Evolutionary conservation across 257 asterid genomes (phyloP).

Genomic region (Nicotiana tabacum): DNA sequence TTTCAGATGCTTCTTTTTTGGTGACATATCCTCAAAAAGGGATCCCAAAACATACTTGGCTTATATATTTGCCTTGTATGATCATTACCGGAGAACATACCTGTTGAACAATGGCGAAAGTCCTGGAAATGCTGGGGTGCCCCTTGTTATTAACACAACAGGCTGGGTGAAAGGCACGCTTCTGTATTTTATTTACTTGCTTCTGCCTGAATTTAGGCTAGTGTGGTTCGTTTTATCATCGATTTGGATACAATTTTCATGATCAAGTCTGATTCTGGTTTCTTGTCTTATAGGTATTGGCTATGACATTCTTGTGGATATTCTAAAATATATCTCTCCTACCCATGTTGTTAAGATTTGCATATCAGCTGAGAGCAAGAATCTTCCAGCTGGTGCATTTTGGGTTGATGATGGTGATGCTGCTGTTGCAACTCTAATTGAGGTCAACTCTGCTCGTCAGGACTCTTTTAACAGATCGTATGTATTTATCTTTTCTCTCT

Average conservation of each 20-base stretch:
- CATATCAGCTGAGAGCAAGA: slow-evolving; percentile 54
- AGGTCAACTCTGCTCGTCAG: slow-evolving; percentile 69
- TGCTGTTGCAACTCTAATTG: slow-evolving; percentile 41
- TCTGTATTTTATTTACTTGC: slow-evolving; percentile 14
- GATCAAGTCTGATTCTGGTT: slow-evolving; percentile 4
- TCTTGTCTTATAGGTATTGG: slow-evolving; percentile 64
- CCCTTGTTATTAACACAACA: slow-evolving; percentile 85
- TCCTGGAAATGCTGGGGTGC: slow-evolving; percentile 38
- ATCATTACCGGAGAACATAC: slow-evolving; percentile 51
- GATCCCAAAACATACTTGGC: slow-evolving; percentile 66
- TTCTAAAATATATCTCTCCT: slow-evolving; percentile 67
- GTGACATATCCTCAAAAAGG: slow-evolving; percentile 89
- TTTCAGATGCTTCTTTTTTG: slow-evolving; percentile 89
- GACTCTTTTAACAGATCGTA: slow-evolving; percentile 75
- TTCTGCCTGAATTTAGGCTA: background rate
- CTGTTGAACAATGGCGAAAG: slow-evolving; percentile 17
- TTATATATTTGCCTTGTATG: slow-evolving; percentile 51
- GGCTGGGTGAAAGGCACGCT: slow-evolving; percentile 95
- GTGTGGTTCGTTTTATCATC: background rate
- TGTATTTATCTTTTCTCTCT: slow-evolving; percentile 18
- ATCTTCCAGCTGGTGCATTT: slow-evolving; percentile 83
- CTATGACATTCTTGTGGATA: slow-evolving; percentile 73
- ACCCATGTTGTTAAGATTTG: slow-evolving; percentile 78
- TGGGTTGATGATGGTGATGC: slow-evolving; percentile 57
- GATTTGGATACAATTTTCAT: background rate